phyloP scores from a whole-genome alignment of 495 filamentous ascomycete genomes.

The Penicillium maclennaniae region DNA sequence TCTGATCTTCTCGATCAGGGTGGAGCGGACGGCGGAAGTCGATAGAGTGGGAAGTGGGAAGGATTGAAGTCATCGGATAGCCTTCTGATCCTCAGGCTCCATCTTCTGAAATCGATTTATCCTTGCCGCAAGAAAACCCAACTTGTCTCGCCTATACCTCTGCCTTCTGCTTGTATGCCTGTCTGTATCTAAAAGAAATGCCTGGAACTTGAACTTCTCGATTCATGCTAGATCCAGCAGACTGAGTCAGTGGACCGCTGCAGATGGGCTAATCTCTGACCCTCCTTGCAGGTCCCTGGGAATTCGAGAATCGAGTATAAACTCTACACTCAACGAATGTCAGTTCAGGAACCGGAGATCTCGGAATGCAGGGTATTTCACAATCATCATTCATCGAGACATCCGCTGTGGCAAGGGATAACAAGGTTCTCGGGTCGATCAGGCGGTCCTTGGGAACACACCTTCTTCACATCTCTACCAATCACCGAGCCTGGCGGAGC shows the following conservation, averaged over 20 bases:
- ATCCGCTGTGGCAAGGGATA: conserved; percentile 12
- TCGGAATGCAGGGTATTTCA: not conserved
- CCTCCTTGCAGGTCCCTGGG: not conserved
- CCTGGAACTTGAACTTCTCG: not conserved
- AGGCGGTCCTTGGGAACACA: conserved; percentile 5
- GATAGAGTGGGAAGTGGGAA: too few species aligned
- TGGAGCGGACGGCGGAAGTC: not conserved
- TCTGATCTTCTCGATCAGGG: not conserved
- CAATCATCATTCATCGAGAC: not conserved
- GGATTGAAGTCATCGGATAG: too few species aligned
- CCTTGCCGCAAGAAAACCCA: too few species aligned
- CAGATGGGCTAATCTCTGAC: not conserved
- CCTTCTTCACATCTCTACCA: conserved; percentile 6
- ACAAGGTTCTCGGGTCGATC: conserved; percentile 20
- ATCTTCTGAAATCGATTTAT: too few species aligned
- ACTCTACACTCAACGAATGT: not conserved
- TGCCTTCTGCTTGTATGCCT: not conserved
- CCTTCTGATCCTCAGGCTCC: too few species aligned
- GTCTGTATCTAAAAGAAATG: not conserved
- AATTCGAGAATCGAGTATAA: not conserved
- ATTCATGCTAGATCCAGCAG: not conserved
- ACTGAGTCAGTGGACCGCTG: not conserved
- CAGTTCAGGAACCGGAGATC: not conserved
- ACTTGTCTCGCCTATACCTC: too few species aligned
- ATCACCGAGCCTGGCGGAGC: conserved; percentile 1